Evolutionary conservation across 2,329 filamentous ascomycete genomes (phyloP), one percentile per base, ranked within the genome.

Genomic region (Aspergillus sp.): DNA sequence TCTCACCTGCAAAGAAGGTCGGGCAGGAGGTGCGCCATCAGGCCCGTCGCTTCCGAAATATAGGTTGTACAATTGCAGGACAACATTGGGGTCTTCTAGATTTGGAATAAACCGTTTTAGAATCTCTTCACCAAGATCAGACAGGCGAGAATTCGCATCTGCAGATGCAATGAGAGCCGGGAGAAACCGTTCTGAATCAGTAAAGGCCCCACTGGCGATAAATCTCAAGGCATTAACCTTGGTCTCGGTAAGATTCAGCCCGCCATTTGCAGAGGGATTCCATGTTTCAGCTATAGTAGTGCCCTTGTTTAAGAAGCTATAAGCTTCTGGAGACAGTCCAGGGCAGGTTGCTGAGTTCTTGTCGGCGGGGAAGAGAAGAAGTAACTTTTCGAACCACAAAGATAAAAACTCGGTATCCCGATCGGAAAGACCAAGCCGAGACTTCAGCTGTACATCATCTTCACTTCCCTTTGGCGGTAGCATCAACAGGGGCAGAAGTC

Each of bases 101-200:
- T 81, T 72, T 7, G 79, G 72, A 27, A 74, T 77, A 28, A 81
- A 86, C 51, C 90, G 78, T 67, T 96, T 98, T 51, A 97, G 68
- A 39, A 94, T 80, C 56, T 95, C 90, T 44, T 96, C 89, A 0
- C 88, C 91, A n/a, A 88, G 72, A n/a, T 86, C 82, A 8, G 87
- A 83, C 32, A 96, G 83, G 7, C 85, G 80, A 31, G 84, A 88
- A 52, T 96, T 93, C 1, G 83, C 72, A 65, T 90, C 90, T 0
- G 89, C 84, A 27, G 89, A 85, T 5, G 90, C 90, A 61, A 87
- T 90, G 1, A 97, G 68, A 1, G 89, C 86, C 0, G 91, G 86
- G 9, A 96, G 65, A 55, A 96, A 89, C 29, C 90, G 83, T 59
- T 97, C 88, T 1, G 81, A 69, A 48, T 96, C 89, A 0, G 73